A percentile compares a stretch with the other conserved stretches of the same genome.
Evolutionary conservation across 352 stramenopile species (phyloP).

Genomic region (Phytophthora macrochlamydospora): DNA sequence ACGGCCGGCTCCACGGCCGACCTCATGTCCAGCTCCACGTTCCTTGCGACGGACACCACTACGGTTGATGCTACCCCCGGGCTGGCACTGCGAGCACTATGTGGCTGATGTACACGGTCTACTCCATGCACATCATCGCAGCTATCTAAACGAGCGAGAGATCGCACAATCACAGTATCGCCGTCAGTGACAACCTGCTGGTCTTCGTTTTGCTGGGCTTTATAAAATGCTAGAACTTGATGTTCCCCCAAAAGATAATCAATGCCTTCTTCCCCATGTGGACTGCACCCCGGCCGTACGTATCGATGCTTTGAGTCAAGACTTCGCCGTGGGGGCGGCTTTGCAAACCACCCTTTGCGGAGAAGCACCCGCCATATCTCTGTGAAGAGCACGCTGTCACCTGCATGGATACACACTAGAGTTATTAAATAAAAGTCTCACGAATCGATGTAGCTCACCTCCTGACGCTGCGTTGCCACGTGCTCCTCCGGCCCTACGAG

Average conservation of each 20-base stretch:
- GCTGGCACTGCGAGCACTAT: no score
- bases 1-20: neutral
- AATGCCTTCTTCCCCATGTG: neutral
- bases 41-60: neutral
- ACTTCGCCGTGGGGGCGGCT: neutral
- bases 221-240: neutral
- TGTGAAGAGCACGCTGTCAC: conserved; percentile 2
- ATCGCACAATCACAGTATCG: neutral
- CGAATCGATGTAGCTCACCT: no score
- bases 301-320: conserved; percentile 5
- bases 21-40: no score
- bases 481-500: no score
- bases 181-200: neutral
- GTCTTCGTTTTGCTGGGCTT: conserved; percentile 6
- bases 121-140: no score
- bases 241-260: conserved; percentile 3
- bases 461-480: no score
- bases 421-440: no score
- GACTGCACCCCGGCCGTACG: neutral
- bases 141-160: no score
- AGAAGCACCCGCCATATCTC: conserved; percentile 10
- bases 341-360: conserved; percentile 4
- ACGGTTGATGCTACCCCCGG: neutral
- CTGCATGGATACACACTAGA: no score
- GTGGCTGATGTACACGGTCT: no score